These are phyloP conservation scores for Haplosporangium gracile DNA, from an alignment of 192 early-diverging fungal species.

Conservation along the genomic window DNA sequence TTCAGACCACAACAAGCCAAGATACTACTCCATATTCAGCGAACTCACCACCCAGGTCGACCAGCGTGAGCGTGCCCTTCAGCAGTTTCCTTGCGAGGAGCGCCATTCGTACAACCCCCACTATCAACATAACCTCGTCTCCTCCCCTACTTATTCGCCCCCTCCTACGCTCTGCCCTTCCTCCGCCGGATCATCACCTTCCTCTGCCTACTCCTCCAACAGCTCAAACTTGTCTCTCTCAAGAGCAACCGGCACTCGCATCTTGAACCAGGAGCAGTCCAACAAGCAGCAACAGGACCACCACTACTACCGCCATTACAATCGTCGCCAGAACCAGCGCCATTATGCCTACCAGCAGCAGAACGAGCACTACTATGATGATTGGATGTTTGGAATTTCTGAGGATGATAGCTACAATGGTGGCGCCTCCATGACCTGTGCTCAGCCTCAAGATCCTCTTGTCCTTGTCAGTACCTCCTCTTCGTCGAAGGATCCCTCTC, in stretches of 20 bases:
- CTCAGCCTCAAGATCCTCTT: constrained; percentile 14
- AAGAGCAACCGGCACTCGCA: constrained; percentile 15
- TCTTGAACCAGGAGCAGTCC: constrained; percentile 14
- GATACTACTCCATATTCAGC: constrained; percentile 29
- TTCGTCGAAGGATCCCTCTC: constrained; percentile 7
- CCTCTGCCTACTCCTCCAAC: constrained; percentile 23
- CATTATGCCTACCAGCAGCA: constrained; percentile 14
- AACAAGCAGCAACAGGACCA: constrained; percentile 19
- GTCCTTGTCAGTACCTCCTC: not conserved
- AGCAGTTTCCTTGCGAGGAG: constrained; percentile 44
- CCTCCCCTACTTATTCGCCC: constrained; percentile 13
- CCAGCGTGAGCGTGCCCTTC: constrained; percentile 18
- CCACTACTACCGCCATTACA: constrained; percentile 34
- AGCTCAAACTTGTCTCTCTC: constrained; percentile 25
- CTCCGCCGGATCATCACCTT: constrained; percentile 21
- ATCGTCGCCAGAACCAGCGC: constrained; percentile 22
- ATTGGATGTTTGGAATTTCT: constrained; percentile 45
- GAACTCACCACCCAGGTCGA: constrained; percentile 9
- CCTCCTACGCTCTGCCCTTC: constrained; percentile 30
- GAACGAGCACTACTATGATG: constrained; percentile 23
- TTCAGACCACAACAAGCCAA: constrained; percentile 1
- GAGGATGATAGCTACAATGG: constrained; percentile 16
- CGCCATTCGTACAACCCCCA: constrained; percentile 47
- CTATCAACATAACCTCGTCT: constrained; percentile 48
- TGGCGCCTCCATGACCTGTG: constrained; percentile 10